Conservation (phyloP, 768 basidiomycete genomes). For the Pleurotus platypus region DNA sequence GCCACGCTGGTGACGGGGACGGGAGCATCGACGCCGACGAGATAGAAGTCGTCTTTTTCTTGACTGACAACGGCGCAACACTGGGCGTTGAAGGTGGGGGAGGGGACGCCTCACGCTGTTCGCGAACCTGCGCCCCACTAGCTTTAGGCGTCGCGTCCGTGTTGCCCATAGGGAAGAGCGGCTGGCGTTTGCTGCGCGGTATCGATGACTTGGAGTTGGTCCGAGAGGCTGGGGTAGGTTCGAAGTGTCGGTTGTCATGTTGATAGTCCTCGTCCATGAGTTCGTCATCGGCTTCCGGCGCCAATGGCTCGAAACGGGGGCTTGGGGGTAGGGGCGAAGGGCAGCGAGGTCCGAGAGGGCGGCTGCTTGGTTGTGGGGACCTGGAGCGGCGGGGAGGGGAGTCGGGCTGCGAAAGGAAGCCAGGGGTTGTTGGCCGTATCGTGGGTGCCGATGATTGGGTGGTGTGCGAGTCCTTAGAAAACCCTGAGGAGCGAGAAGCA, state of each 20-base stretch:
- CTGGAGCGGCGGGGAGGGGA: slow-evolving; percentile 36
- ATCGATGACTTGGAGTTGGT: slow-evolving; percentile 39
- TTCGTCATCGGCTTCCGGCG: slow-evolving; percentile 20
- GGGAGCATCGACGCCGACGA: slow-evolving; percentile 31
- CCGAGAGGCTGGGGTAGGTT: slow-evolving; percentile 21
- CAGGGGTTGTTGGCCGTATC: slow-evolving; percentile 38
- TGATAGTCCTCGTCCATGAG: slow-evolving; percentile 43
- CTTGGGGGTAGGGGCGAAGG: slow-evolving; percentile 65
- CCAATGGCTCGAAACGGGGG: slow-evolving; percentile 22
- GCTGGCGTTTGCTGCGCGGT: slow-evolving; percentile 70
- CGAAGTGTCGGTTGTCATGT: slow-evolving; percentile 32
- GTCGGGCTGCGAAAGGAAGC: slow-evolving; percentile 20
- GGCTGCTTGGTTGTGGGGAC: slow-evolving; percentile 49
- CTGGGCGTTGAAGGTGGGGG: slow-evolving; percentile 29
- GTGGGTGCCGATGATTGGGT: slow-evolving; percentile 46
- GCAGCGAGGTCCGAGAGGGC: slow-evolving; percentile 71
- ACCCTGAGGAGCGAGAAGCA: slow-evolving; percentile 45
- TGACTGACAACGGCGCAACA: slow-evolving; percentile 80
- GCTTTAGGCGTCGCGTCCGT: slow-evolving; percentile 52
- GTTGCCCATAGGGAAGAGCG: slow-evolving; percentile 53
- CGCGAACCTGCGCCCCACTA: slow-evolving; percentile 6
- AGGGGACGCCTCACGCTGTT: slow-evolving; percentile 20
- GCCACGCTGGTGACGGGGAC: slow-evolving; percentile 36
- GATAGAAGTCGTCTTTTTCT: slow-evolving; percentile 74
- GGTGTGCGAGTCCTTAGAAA: slow-evolving; percentile 29